These are phyloP conservation scores for Nitzschia sp. DNA, from an alignment of 108 stramenopile species.

Conservation along the genomic window DNA sequence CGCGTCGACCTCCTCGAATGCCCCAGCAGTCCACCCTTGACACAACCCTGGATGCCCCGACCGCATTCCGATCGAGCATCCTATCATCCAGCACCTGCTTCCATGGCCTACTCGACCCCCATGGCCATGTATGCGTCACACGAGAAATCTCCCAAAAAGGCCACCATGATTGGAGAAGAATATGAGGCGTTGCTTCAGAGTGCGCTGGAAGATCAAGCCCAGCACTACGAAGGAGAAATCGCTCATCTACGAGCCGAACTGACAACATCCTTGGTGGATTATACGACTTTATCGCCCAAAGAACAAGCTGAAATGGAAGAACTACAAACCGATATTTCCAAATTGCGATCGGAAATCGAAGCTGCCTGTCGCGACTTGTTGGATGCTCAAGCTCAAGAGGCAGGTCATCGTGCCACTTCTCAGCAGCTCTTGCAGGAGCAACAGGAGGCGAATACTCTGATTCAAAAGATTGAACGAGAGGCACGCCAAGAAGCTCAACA, in stretches of 20 bases:
- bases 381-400: conserved; percentile 72
- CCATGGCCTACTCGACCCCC: background rate
- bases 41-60: conserved; percentile 14
- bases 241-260: conserved; percentile 61
- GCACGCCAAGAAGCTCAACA: conserved; percentile 39
- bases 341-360: conserved; percentile 48
- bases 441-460: conserved; percentile 62
- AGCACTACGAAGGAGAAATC: conserved; percentile 84
- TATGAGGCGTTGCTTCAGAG: conserved; percentile 87
- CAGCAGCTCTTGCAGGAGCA: conserved; percentile 73
- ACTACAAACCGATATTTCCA: conserved; percentile 45
- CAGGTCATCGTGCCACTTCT: conserved; percentile 52
- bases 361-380: conserved; percentile 44
- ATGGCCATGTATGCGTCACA: background rate
- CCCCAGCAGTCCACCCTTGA: conserved; percentile 49
- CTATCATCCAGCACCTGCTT: conserved; percentile 1
- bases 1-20: conserved; percentile 81
- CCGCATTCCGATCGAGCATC: background rate
- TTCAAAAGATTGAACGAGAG: conserved; percentile 73
- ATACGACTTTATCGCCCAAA: conserved; percentile 40
- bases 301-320: conserved; percentile 63
- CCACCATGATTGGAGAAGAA: conserved; percentile 82
- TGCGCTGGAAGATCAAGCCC: conserved; percentile 89
- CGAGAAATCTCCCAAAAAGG: conserved; percentile 62
- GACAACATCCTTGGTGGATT: conserved; percentile 53